Percentiles rank a stretch among this genome's conserved stretches.
Evolutionary conservation across 129 eudicot species (phyloP).

Genomic region (Glebionis coronaria): DNA sequence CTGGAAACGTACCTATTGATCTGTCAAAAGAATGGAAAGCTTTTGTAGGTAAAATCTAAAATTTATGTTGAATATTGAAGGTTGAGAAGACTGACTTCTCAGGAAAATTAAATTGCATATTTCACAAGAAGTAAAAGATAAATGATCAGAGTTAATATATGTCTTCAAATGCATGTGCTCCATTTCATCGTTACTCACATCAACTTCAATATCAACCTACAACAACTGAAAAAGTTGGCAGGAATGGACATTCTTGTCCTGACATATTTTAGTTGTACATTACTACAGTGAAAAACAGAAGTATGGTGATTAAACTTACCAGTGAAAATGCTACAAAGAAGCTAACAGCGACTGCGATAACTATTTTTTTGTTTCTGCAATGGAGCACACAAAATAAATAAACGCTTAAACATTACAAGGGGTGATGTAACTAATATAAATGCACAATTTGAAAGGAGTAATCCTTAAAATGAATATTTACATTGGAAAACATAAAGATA

Average conservation of each 20-base stretch:
- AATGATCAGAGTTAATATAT: conserved; percentile 47
- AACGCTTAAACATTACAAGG: no score
- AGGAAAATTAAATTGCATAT: conserved; percentile 39
- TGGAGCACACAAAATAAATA: no score
- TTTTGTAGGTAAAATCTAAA: conserved; percentile 48
- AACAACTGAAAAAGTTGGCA: conserved; percentile 73
- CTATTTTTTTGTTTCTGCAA: no score
- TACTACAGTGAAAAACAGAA: no score
- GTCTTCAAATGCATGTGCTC: conserved; percentile 33
- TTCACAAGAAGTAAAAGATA: conserved; percentile 52
- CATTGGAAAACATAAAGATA: no score
- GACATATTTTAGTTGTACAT: conserved; percentile 44
- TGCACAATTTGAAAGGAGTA: no score
- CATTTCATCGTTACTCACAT: conserved; percentile 29
- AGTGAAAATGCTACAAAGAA: no score
- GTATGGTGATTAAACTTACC: no score
- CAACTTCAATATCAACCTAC: conserved; percentile 52
- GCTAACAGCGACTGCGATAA: no score
- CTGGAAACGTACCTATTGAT: conserved; percentile 61
- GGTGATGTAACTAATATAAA: no score
- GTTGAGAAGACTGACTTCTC: conserved; percentile 40
- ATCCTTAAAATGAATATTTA: no score
- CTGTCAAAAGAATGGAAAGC: conserved; percentile 69
- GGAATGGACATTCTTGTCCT: conserved; percentile 36
- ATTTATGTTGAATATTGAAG: conserved; percentile 32